Evolutionary conservation across 179 eudicot genomes (phyloP).

Genomic region (Corrigiola litoralis): DNA sequence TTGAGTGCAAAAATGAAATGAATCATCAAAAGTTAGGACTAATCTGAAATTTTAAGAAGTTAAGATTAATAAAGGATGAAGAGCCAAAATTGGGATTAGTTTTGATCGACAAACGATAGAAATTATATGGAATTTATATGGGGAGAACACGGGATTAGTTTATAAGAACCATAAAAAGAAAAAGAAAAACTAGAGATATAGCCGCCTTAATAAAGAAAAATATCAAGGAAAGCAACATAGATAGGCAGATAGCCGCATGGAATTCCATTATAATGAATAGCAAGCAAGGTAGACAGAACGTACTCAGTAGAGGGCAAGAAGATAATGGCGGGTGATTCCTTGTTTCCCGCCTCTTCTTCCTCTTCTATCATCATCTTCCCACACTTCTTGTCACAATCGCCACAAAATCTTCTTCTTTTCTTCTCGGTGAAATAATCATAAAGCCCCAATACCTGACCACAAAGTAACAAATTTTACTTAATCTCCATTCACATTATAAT

Average conservation of each 20-base stretch:
- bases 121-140: too few species aligned
- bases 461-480: slow-evolving; percentile 5
- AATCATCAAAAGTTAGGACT: too few species aligned
- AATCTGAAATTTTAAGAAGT: too few species aligned
- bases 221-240: not conserved
- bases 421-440: slow-evolving; percentile 15
- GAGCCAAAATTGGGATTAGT: too few species aligned
- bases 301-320: not conserved
- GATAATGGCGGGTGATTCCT: slow-evolving; percentile 22
- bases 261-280: not conserved
- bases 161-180: not conserved
- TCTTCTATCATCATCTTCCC: not conserved
- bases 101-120: too few species aligned
- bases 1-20: too few species aligned
- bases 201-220: not conserved
- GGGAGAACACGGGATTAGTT: too few species aligned
- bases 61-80: too few species aligned
- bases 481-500: not conserved
- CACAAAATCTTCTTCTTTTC: slow-evolving; percentile 18
- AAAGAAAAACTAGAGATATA: too few species aligned
- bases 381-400: not conserved
- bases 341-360: slow-evolving; percentile 21
- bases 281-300: slow-evolving; percentile 11
- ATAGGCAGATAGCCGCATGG: not conserved
- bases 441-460: not conserved